phyloP scores from a whole-genome alignment of 2,329 filamentous ascomycete species.

The Ophiostoma sp. region DNA sequence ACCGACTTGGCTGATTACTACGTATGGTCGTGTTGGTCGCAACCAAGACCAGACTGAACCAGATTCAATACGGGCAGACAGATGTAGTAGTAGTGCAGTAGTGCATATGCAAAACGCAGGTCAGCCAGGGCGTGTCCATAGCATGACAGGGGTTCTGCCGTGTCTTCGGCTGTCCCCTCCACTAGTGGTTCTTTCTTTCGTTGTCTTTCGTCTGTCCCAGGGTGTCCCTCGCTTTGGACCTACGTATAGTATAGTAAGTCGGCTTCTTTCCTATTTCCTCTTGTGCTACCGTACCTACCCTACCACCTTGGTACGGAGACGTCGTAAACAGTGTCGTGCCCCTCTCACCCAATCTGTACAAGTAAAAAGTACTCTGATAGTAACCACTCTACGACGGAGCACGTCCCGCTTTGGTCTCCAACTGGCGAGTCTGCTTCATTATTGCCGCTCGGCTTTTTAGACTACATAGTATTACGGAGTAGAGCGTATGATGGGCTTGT shows the following conservation, averaged over 20 bases:
- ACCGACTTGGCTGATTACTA: background rate
- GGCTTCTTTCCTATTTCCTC: conserved; percentile 12
- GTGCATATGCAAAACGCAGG: too few species aligned
- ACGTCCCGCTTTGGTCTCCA: conserved; percentile 8
- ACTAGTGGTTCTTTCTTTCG: conserved; percentile 8
- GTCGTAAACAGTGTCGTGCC: background rate
- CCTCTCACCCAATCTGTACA: background rate
- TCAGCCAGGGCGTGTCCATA: background rate
- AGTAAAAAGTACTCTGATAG: background rate
- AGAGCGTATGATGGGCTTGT: too few species aligned
- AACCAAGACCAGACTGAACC: conserved; percentile 1
- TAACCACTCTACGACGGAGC: conserved; percentile 1
- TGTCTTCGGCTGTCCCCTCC: conserved; percentile 13
- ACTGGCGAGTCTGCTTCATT: background rate
- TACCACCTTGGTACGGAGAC: background rate
- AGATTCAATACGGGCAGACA: background rate
- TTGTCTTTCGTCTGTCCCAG: background rate
- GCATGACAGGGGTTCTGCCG: conserved; percentile 4
- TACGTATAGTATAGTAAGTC: too few species aligned
- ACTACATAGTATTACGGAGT: background rate
- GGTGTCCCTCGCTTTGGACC: background rate
- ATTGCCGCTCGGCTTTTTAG: background rate
- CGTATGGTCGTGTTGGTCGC: background rate
- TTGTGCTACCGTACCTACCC: background rate
- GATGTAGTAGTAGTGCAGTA: too few species aligned